These are phyloP conservation scores for Hypoxylon fragiforme DNA, from an alignment of 495 filamentous ascomycete genomes.

Conservation along the genomic window DNA sequence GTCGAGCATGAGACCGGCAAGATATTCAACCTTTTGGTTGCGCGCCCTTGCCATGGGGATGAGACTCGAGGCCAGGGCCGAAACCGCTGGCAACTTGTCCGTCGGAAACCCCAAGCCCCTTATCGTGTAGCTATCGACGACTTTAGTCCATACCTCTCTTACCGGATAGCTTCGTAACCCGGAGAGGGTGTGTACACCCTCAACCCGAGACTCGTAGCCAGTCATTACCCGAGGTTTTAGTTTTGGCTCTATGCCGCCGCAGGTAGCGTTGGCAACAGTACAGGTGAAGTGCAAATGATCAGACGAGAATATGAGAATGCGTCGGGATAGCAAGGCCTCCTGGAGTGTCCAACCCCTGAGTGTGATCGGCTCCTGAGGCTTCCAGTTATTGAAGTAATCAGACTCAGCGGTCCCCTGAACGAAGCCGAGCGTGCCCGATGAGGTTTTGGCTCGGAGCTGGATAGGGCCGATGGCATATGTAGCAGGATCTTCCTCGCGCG, in stretches of 20 bases:
- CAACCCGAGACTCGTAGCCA: conserved; percentile 9
- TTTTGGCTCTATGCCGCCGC: conserved; percentile 10
- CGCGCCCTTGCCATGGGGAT: conserved; percentile 12
- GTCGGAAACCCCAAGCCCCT: conserved; percentile 7
- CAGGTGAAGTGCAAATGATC: conserved; percentile 21
- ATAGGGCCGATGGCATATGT: conserved; percentile 18
- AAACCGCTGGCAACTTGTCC: conserved; percentile 30
- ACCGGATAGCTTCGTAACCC: conserved; percentile 11
- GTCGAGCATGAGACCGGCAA: conserved; percentile 24
- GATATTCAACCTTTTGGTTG: conserved; percentile 15
- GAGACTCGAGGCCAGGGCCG: conserved; percentile 22
- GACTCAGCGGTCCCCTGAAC: conserved; percentile 11
- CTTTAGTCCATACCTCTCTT: conserved; percentile 7
- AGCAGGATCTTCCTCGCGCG: conserved; percentile 7
- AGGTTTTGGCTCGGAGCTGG: conserved; percentile 3
- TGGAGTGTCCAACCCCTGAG: conserved; percentile 35
- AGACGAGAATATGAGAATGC: conserved; percentile 30
- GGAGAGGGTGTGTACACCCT: conserved; percentile 15
- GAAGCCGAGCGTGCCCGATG: conserved; percentile 2
- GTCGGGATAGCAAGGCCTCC: conserved; percentile 28
- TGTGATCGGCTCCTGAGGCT: conserved; percentile 16
- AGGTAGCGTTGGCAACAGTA: conserved; percentile 21
- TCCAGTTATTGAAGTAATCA: conserved; percentile 7
- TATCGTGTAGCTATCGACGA: conserved; percentile 17
- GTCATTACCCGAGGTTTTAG: conserved; percentile 15